These are phyloP conservation scores for Botryotinia calthae DNA, from an alignment of 2,329 filamentous ascomycete species.

Conservation along the genomic window DNA sequence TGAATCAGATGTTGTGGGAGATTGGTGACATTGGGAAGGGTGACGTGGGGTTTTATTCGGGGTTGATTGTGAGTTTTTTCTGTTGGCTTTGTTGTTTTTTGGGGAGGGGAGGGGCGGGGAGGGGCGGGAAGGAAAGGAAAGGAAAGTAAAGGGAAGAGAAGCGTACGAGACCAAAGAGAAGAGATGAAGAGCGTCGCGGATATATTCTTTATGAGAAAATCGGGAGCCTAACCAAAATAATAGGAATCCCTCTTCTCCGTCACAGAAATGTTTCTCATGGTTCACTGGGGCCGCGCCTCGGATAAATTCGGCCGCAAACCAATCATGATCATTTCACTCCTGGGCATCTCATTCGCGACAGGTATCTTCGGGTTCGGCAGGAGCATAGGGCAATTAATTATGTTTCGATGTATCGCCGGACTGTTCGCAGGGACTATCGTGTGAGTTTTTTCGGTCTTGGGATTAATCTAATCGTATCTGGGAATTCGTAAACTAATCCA, in stretches of 20 bases:
- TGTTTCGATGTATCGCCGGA: conserved; percentile 68
- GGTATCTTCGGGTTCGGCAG: conserved; percentile 66
- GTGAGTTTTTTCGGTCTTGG: conserved; percentile 37
- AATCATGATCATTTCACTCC: conserved; percentile 63
- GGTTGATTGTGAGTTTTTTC: conserved; percentile 54
- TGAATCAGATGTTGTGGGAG: conserved; percentile 72
- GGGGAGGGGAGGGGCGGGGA: accelerated
- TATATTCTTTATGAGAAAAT: not conserved
- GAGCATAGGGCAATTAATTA: conserved; percentile 70
- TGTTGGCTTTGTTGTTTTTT: not conserved
- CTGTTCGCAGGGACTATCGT: conserved; percentile 72
- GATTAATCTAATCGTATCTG: not conserved
- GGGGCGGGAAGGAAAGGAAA: not conserved
- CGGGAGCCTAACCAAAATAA: not conserved
- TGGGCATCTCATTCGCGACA: conserved; percentile 60
- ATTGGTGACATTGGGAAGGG: conserved; percentile 59
- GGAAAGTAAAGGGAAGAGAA: not conserved
- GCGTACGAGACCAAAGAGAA: too few species aligned
- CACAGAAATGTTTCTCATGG: conserved; percentile 75
- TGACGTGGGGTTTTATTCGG: conserved; percentile 79
- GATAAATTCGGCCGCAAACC: conserved; percentile 72
- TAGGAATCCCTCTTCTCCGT: conserved; percentile 67
- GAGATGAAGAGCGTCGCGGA: not conserved
- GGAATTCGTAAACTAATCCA: not conserved
- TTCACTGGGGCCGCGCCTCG: conserved; percentile 66